These are phyloP conservation scores for Phytophthora cactorum DNA, from an alignment of 352 stramenopile genomes.

Conservation along the genomic window DNA sequence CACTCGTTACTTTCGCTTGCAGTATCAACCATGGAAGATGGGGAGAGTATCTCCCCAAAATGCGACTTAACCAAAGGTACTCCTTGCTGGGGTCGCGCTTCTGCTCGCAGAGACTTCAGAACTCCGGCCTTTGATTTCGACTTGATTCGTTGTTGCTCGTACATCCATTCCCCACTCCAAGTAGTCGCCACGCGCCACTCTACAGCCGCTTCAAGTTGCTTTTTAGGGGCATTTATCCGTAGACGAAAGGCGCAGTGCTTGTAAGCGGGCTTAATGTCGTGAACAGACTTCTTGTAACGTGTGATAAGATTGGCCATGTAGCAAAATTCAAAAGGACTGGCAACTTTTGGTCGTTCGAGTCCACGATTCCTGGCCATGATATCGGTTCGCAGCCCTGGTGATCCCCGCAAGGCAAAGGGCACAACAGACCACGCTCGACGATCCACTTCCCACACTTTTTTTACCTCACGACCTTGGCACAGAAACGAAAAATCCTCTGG, in stretches of 20 bases:
- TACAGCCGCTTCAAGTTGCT: constrained; percentile 35
- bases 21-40: constrained; percentile 14
- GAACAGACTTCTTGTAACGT: constrained; percentile 69
- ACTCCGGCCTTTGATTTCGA: constrained; percentile 44
- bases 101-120: constrained; percentile 48
- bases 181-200: constrained; percentile 59
- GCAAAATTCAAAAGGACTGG: constrained; percentile 61
- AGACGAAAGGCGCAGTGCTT: constrained; percentile 46
- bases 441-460: constrained; percentile 62
- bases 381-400: constrained; percentile 48
- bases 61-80: constrained; percentile 57
- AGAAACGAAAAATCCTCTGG: constrained; percentile 60
- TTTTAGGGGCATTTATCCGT: constrained; percentile 26
- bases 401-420: constrained; percentile 63
- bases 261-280: constrained; percentile 65
- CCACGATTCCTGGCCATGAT: constrained; percentile 47
- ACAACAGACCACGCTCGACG: constrained; percentile 61
- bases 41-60: constrained; percentile 53
- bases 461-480: constrained; percentile 56
- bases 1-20: not conserved
- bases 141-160: constrained; percentile 44
- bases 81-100: constrained; percentile 28
- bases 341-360: constrained; percentile 35
- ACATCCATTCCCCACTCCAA: constrained; percentile 74
- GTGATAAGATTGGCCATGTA: constrained; percentile 65